These are phyloP conservation scores for Aspergillus quadrilineatus DNA, from an alignment of 2,329 filamentous ascomycete species.

Conservation along the genomic window DNA sequence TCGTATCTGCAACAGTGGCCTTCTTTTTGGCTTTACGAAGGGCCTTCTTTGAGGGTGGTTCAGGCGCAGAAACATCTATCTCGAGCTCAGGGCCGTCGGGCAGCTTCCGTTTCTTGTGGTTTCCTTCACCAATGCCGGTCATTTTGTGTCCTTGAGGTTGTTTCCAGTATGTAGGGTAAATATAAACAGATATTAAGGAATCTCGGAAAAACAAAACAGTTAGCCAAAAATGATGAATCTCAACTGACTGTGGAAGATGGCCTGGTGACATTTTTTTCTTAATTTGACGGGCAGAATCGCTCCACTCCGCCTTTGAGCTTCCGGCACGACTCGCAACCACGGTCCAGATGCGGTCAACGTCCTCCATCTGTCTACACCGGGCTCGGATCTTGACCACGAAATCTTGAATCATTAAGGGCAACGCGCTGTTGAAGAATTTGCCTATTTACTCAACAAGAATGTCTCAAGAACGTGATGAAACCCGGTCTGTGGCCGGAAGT, in stretches of 20 bases:
- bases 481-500: conserved; percentile 29
- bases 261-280: conserved; percentile 8
- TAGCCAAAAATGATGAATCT: neutral
- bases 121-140: conserved; percentile 28
- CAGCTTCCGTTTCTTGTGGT: conserved; percentile 69
- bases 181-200: neutral
- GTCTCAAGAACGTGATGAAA: conserved; percentile 33
- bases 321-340: neutral
- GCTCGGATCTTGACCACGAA: neutral
- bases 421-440: neutral
- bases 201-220: no score
- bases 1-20: conserved; percentile 16
- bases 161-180: neutral
- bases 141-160: conserved; percentile 20
- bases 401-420: neutral
- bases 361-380: neutral
- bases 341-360: neutral
- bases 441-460: conserved; percentile 23
- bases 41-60: conserved; percentile 92
- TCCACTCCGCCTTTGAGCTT: conserved; percentile 18
- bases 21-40: conserved; percentile 83
- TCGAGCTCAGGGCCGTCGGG: conserved; percentile 65
- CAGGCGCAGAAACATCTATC: conserved; percentile 83
- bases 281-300: conserved; percentile 30
- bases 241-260: neutral